These are phyloP conservation scores for Malassezia sp. DNA, from an alignment of 1,284 basidiomycete species.

Conservation along the genomic window DNA sequence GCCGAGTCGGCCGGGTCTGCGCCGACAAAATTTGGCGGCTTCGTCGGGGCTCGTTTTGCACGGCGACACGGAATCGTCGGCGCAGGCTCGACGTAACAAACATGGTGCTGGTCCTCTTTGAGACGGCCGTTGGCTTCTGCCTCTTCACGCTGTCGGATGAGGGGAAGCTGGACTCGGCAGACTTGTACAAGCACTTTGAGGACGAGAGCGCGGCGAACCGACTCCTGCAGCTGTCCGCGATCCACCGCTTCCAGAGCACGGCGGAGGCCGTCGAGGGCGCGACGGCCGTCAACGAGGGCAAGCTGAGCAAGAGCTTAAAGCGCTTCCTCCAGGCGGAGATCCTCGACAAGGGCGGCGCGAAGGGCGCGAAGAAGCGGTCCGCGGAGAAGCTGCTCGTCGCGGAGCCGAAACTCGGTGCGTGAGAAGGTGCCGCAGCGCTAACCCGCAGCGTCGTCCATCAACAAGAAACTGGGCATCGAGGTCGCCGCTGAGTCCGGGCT, in stretches of 20 bases:
- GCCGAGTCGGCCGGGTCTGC: slow-evolving; percentile 3
- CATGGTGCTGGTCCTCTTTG: slow-evolving; percentile 46
- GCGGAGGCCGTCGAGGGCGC: slow-evolving; percentile 98
- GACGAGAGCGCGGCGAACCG: slow-evolving; percentile 80
- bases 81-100: neutral
- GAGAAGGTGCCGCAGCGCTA: neutral
- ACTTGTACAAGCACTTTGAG: slow-evolving; percentile 85
- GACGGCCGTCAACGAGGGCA: slow-evolving; percentile 79
- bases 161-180: slow-evolving; percentile 71
- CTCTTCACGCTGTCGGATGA: slow-evolving; percentile 91
- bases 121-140: slow-evolving; percentile 63
- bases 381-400: slow-evolving; percentile 70
- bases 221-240: slow-evolving; percentile 69
- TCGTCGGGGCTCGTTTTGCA: slow-evolving; percentile 3
- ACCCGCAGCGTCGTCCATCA: slow-evolving; percentile 56
- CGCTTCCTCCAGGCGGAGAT: slow-evolving; percentile 84
- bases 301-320: slow-evolving; percentile 81
- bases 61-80: neutral
- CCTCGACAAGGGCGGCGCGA: slow-evolving; percentile 50
- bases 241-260: slow-evolving; percentile 92
- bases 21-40: slow-evolving; percentile 11
- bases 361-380: slow-evolving; percentile 69
- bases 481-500: slow-evolving; percentile 60
- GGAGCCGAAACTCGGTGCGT: slow-evolving; percentile 78
- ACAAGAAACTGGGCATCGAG: slow-evolving; percentile 86